A percentile compares a stretch with the other conserved stretches of the same genome.
Evolutionary conservation across 2,329 filamentous ascomycete genomes (phyloP).

Genomic region (Talaromyces sp.): DNA sequence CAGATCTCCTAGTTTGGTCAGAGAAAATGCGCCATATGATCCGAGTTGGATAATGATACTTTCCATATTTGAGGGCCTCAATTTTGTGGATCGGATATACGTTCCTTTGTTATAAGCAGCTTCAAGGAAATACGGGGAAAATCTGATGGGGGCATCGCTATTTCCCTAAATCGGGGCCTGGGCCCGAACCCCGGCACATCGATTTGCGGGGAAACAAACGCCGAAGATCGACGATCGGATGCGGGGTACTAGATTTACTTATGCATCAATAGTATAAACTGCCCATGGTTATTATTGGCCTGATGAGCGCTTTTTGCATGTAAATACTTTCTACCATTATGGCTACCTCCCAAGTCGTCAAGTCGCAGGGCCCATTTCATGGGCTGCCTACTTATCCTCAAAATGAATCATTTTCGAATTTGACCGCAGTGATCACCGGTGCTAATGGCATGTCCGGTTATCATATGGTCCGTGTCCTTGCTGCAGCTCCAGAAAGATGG

Average conservation of each 20-base stretch:
- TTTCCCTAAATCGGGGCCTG: not conserved
- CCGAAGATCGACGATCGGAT: not conserved
- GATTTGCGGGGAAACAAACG: not conserved
- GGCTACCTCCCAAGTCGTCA: conserved; percentile 1
- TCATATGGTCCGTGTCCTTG: conserved; percentile 2
- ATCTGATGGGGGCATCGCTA: not conserved
- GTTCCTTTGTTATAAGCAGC: not conserved
- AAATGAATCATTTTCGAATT: conserved; percentile 1
- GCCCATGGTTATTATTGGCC: not conserved
- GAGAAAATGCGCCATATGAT: not conserved
- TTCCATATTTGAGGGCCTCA: not conserved
- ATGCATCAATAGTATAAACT: not conserved
- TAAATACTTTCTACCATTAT: not conserved
- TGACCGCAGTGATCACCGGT: not conserved
- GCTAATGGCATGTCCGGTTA: conserved; percentile 6
- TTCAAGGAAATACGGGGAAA: not conserved
- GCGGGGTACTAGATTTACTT: not conserved
- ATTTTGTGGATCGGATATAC: not conserved
- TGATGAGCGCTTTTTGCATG: not conserved
- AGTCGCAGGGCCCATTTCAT: not conserved
- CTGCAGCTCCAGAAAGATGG: conserved; percentile 1
- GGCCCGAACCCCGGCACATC: not conserved
- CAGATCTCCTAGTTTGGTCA: not conserved
- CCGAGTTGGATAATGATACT: not conserved
- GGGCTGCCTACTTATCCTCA: conserved; percentile 1